Base-by-base conservation (phyloP, 2,329 filamentous ascomycete species). In the Alternaria sp. region DNA sequence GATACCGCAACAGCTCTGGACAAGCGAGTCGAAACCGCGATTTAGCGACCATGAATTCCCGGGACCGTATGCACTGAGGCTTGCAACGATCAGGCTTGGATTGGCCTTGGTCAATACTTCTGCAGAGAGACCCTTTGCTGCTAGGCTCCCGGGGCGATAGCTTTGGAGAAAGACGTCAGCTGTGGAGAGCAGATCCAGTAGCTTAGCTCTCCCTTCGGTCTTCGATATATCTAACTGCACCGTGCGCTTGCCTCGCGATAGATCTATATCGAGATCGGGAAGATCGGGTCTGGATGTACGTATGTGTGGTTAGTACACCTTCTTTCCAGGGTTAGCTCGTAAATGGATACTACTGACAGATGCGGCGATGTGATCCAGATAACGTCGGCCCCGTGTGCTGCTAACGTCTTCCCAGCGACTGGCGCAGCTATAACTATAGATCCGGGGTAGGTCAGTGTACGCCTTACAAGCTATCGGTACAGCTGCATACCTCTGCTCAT, bases 111-210 rank as follows among this genome's bases (percentile, higher is more conserved):
- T 66, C 0, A 87, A 70, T 0, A 80, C 76, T 7, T 79, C 76
- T 0, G 76, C 68, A 1, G 80, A 79, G 5, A 85, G 68, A 0
- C 85, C 85, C 19, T 82, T 76, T 0, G 76, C 70, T 0, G 82
- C 82, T 0, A 87, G 77, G 63, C 82, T 82, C 2, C 82, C 81
- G 0, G 85, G 84, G 4, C 85, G 77, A 66, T 83, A 88, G 25
- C 86, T 86, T 62, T 87, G 83, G 21, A 88, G 73, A 61, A 87
- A 83, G 36, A 87, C 81, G 68, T 88, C 86, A 2, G 82, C 85
- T 2, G 84, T 83, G 6, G 71, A 69, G 12, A 87, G 69, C 2
- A 87, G 79, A 6, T 79, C 74, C 3, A 77, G 71, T 0, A 86
- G 72, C 9, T 81, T 76, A 2, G 71, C 69, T 60, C 78, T 80